Conservation (phyloP, 768 basidiomycete genomes). For the Lentinus brumalis region DNA sequence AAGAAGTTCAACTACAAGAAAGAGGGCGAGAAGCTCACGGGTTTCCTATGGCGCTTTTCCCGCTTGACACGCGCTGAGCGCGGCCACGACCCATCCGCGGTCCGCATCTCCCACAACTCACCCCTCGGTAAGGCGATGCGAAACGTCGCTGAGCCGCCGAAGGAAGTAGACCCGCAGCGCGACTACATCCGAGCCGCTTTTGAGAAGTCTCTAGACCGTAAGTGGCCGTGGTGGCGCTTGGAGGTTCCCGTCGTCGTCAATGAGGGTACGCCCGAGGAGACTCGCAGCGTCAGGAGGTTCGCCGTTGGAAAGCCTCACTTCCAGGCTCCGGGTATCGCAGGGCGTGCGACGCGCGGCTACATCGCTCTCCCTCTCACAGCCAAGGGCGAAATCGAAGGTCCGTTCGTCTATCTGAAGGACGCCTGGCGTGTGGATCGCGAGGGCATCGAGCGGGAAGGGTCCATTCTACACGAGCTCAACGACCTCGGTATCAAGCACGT, state of each 20-base stretch:
- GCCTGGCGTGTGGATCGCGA: slow-evolving; percentile 3
- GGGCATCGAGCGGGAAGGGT: background rate
- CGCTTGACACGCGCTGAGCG: background rate
- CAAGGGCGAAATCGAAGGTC: background rate
- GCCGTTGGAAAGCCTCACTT: slow-evolving; percentile 5
- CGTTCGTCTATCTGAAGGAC: slow-evolving; percentile 3
- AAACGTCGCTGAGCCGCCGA: too few species aligned
- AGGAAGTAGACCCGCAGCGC: too few species aligned
- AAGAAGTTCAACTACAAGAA: slow-evolving; percentile 3
- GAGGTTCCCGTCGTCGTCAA: background rate
- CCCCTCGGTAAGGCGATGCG: background rate
- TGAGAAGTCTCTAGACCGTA: background rate
- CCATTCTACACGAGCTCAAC: background rate
- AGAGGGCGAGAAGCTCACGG: background rate
- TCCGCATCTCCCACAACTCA: background rate
- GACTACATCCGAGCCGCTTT: background rate
- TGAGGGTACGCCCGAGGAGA: background rate
- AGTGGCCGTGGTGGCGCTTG: slow-evolving; percentile 1
- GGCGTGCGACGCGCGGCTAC: slow-evolving; percentile 3
- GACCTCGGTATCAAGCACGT: background rate
- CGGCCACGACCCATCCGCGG: slow-evolving; percentile 2
- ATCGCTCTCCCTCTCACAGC: background rate
- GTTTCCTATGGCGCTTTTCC: slow-evolving; percentile 5
- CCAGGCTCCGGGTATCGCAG: background rate
- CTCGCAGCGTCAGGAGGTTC: background rate